Conservation (phyloP, 805 yeast species). For the Candida sphagnicola region DNA sequence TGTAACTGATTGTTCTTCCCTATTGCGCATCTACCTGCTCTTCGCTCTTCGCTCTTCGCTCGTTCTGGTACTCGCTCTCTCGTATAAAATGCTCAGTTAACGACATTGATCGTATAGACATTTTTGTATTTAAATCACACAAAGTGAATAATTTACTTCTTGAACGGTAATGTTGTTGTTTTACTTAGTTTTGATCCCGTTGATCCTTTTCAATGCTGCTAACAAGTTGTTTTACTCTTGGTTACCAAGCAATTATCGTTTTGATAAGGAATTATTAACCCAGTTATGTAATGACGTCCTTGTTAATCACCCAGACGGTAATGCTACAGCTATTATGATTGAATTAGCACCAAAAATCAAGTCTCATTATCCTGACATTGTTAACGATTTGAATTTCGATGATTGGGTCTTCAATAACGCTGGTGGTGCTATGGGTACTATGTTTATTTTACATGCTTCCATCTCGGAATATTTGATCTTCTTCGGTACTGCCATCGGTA, state of each 20-base stretch:
- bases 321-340: slow-evolving; percentile 59
- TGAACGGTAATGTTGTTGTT: slow-evolving; percentile 21
- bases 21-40: too few species aligned
- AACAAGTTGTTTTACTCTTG: slow-evolving; percentile 43
- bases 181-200: slow-evolving; percentile 17
- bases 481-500: slow-evolving; percentile 91
- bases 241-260: slow-evolving; percentile 69
- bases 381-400: slow-evolving; percentile 67
- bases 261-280: slow-evolving; percentile 63
- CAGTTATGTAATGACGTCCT: slow-evolving; percentile 54
- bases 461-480: slow-evolving; percentile 87
- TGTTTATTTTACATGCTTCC: slow-evolving; percentile 94
- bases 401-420: slow-evolving; percentile 98
- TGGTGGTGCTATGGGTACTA: slow-evolving; percentile 97
- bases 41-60: too few species aligned
- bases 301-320: slow-evolving; percentile 48
- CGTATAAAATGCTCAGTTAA: too few species aligned
- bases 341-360: slow-evolving; percentile 59
- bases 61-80: too few species aligned
- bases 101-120: too few species aligned
- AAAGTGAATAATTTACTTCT: not conserved
- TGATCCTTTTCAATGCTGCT: slow-evolving; percentile 23
- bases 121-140: too few species aligned
- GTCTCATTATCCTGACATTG: slow-evolving; percentile 63
- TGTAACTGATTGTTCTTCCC: too few species aligned